phyloP scores from a whole-genome alignment of 176 grass and related monocot species.

The Oropetium thomaeum region DNA sequence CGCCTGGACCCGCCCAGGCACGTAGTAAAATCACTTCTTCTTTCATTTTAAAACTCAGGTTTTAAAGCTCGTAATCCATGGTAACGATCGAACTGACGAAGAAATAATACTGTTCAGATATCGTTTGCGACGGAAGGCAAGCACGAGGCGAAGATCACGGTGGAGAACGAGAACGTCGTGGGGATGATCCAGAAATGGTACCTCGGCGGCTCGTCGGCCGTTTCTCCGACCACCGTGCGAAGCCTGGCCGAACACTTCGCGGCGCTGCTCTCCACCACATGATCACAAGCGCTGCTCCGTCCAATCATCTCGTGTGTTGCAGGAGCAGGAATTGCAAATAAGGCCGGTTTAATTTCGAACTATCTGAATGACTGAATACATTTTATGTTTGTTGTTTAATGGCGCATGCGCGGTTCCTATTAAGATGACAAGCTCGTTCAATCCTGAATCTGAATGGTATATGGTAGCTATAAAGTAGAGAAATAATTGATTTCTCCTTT shows the following conservation, averaged over 20 bases:
- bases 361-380: background rate
- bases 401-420: background rate
- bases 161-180: constrained; percentile 55
- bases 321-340: background rate
- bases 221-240: constrained; percentile 56
- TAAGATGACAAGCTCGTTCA: background rate
- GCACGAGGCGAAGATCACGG: constrained; percentile 38
- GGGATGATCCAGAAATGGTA: constrained; percentile 86
- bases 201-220: constrained; percentile 55
- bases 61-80: no score
- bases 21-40: no score
- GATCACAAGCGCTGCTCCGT: background rate
- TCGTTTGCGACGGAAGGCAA: constrained; percentile 67
- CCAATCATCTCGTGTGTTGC: background rate
- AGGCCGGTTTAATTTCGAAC: background rate
- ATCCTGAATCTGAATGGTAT: no score
- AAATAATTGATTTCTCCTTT: background rate
- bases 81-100: background rate
- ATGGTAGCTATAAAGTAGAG: background rate
- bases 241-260: constrained; percentile 49
- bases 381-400: background rate
- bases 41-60: no score
- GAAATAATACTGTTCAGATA: constrained; percentile 31
- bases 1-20: constrained; percentile 8
- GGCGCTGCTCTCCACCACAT: constrained; percentile 38